Base-by-base conservation (phyloP, 2,329 filamentous ascomycete genomes). In the Hymenoscyphus fraxineus region DNA sequence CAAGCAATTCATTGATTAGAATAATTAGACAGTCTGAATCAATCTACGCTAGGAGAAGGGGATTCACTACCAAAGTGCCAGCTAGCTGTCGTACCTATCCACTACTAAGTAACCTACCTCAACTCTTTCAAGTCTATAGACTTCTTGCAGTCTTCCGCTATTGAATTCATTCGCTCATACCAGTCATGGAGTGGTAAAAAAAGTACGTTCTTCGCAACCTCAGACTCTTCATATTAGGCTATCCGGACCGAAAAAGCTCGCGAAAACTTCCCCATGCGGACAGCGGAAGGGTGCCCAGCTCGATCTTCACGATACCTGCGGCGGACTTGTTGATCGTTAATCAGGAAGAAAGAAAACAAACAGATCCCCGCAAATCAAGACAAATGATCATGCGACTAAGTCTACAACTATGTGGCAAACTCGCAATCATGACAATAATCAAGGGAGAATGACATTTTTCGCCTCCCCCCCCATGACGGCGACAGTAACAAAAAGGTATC, bases 401-500 rank as follows among this genome's bases (percentile, higher is more conserved):
- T 19, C 19, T 19, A 19, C 12, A 51, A 22, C 19, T 51, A 22
- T 39, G 56, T 60, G 41, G 40, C 22, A 56, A 40, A 38, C 32
- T n/a, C 59, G 15, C 32, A 32, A 19, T 22, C 15, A 12, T 31
- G 59, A 31, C n/a, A 51, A 51, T 22, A 12, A 35, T 19, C 27
- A 55, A 61, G 56, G 31, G n/a, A 51, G 31, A 39, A 59, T 60
- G 61, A 35, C 31, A 59, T 59, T 58, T 59, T 63, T 55, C 35
- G 35, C 35, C 15, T n/a, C 1, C 27, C 27, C 27, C 27, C 27
- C 27, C 27, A 27, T 27, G 27, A 27, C 27, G 27, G 27, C 60
- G 22, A 44, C 59, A 55, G 35, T 22, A 60, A 60, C 13, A 22
- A 35, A 60, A 61, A 62, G 63, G 59, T 62, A 62, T 64, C 56